Conservation (phyloP, 257 asterid genomes). For the Voacanga thouarsii region DNA sequence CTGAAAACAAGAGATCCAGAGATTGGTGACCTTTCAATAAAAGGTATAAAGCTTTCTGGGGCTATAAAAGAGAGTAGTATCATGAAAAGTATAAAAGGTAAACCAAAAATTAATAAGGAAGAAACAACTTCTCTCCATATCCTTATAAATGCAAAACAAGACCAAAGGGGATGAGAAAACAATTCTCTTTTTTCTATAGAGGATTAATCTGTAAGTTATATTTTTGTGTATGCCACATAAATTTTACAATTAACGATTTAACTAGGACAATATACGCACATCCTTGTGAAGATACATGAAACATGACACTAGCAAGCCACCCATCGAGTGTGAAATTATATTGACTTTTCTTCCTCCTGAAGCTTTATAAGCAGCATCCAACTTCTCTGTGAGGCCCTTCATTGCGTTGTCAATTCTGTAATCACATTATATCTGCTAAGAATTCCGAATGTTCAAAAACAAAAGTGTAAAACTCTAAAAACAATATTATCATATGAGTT, state of each 20-base stretch:
- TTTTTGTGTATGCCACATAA: not conserved
- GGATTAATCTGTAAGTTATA: not conserved
- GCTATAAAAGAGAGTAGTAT: not conserved
- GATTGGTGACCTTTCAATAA: not conserved
- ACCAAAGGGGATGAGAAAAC: not conserved
- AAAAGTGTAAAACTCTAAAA: constrained; percentile 10
- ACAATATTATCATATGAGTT: not conserved
- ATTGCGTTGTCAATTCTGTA: constrained; percentile 72
- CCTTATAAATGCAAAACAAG: not conserved
- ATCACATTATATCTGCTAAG: constrained; percentile 17
- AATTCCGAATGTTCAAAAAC: not conserved
- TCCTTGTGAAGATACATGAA: constrained; percentile 60
- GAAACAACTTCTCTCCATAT: not conserved
- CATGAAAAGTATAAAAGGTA: not conserved
- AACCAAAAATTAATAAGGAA: not conserved
- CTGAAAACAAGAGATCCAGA: not conserved
- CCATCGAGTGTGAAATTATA: constrained; percentile 87
- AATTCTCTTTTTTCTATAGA: not conserved
- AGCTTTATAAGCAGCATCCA: constrained; percentile 79
- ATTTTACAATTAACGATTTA: not conserved
- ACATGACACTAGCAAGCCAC: constrained; percentile 78
- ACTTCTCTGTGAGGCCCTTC: constrained; percentile 61
- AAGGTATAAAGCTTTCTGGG: not conserved
- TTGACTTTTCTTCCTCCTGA: constrained; percentile 93
- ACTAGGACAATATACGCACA: constrained; percentile 42